A percentile compares a stretch with the other conserved stretches of the same genome.
These are phyloP conservation scores for Rhodotorula sp. DNA, from an alignment of 1,284 basidiomycete genomes.

Conservation along the genomic window DNA sequence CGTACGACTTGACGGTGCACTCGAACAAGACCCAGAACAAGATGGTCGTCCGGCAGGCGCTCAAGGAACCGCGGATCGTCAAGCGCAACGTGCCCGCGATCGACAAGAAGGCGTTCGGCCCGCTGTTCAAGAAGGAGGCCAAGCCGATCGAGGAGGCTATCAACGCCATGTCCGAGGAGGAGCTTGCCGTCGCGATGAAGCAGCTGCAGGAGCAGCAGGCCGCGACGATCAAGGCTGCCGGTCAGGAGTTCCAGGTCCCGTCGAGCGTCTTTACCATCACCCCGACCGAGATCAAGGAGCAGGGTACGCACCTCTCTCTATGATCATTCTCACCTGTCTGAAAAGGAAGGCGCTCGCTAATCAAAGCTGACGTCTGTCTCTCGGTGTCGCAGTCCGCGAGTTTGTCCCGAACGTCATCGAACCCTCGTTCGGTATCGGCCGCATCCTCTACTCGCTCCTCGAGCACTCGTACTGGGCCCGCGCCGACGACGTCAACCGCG, in stretches of 20 bases:
- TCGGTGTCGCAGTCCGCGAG: conserved; percentile 69
- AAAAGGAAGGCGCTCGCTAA: neutral
- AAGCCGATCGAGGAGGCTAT: conserved; percentile 69
- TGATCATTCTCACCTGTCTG: too few relatives aligned
- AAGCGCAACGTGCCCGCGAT: conserved; percentile 73
- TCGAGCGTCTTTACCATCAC: conserved; percentile 76
- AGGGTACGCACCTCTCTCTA: conserved; percentile 57
- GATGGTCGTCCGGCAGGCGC: conserved; percentile 63
- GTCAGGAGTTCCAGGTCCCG: conserved; percentile 69
- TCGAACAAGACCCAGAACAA: conserved; percentile 55
- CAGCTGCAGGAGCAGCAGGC: conserved; percentile 65
- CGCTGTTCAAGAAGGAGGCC: conserved; percentile 84
- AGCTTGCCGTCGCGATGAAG: conserved; percentile 66
- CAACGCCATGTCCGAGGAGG: conserved; percentile 65
- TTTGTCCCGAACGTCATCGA: conserved; percentile 98
- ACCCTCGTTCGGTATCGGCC: conserved; percentile 96
- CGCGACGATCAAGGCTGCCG: conserved; percentile 53
- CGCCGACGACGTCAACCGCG: conserved; percentile 83
- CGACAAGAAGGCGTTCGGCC: conserved; percentile 86
- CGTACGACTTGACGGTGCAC: conserved; percentile 78
- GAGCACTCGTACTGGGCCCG: conserved; percentile 97
- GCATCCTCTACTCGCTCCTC: conserved; percentile 89
- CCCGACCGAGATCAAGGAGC: conserved; percentile 78
- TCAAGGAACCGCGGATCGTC: conserved; percentile 75
- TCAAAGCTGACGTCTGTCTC: neutral